phyloP scores from a whole-genome alignment of 2,329 filamentous ascomycete genomes.

The Cladosporium velox region DNA sequence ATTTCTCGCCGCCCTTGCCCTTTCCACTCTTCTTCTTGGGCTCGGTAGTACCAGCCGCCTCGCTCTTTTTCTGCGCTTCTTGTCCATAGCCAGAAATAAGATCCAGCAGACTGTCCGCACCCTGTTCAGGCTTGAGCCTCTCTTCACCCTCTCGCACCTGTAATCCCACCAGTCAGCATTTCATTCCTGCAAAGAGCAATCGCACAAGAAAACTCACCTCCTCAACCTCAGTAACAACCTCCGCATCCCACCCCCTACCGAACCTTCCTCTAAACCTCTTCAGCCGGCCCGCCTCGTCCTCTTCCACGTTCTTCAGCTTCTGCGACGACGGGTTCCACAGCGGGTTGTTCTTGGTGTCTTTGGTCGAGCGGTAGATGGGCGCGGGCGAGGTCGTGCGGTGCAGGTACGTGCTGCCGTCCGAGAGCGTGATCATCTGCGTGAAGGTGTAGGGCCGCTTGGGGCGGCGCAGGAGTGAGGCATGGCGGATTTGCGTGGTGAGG shows the following conservation, averaged over 20 bases:
- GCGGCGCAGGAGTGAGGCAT: slow-evolving; percentile 81
- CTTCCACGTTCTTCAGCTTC: slow-evolving; percentile 82
- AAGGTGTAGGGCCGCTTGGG: slow-evolving; percentile 94
- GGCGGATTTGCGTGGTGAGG: slow-evolving; percentile 61
- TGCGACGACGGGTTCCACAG: slow-evolving; percentile 87
- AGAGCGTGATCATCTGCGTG: slow-evolving; percentile 92
- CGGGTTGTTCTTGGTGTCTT: slow-evolving; percentile 86
- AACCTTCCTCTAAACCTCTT: slow-evolving; percentile 83
- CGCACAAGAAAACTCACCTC: slow-evolving; percentile 28
- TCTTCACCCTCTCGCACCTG: slow-evolving; percentile 51
- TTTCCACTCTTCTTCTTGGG: slow-evolving; percentile 41
- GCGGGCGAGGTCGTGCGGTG: slow-evolving; percentile 74
- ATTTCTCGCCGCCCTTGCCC: slow-evolving; percentile 40
- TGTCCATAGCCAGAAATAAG: slow-evolving; percentile 53
- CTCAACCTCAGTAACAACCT: slow-evolving; percentile 30
- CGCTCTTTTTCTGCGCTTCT: slow-evolving; percentile 41
- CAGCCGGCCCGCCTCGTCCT: slow-evolving; percentile 90
- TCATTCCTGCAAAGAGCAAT: not conserved
- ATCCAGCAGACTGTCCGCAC: slow-evolving; percentile 59
- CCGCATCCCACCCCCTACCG: slow-evolving; percentile 78
- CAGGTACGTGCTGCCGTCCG: slow-evolving; percentile 83
- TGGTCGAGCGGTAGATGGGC: slow-evolving; percentile 63
- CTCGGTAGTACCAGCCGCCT: slow-evolving; percentile 46
- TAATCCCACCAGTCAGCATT: slow-evolving; percentile 29
- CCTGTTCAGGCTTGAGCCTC: slow-evolving; percentile 42